phyloP scores from a whole-genome alignment of 164 flowering plant species.

The Annona cherimola region DNA sequence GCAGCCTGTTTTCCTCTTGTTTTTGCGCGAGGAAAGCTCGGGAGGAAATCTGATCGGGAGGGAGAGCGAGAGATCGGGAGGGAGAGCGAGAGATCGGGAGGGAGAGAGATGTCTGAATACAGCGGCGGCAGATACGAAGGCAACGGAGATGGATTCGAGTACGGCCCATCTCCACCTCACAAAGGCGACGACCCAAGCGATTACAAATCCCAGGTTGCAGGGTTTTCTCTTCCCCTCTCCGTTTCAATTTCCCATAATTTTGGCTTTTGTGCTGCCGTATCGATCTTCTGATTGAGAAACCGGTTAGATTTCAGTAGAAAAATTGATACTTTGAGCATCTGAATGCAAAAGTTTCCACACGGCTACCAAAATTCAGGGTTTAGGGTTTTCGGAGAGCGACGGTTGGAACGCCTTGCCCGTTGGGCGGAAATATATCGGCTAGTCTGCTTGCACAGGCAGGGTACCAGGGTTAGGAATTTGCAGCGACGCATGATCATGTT shows the following conservation, averaged over 20 bases:
- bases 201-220: conserved; percentile 41
- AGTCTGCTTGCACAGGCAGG: too few relatives aligned
- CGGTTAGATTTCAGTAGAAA: too few relatives aligned
- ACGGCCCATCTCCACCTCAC: conserved; percentile 34
- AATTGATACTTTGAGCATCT: too few relatives aligned
- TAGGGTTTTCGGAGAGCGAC: background rate
- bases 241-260: background rate
- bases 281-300: too few relatives aligned
- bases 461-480: too few relatives aligned
- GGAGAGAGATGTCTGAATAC: conserved; percentile 44
- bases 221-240: background rate
- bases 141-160: conserved; percentile 43
- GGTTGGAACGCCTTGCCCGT: too few relatives aligned
- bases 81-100: conserved; percentile 2
- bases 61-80: background rate
- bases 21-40: too few relatives aligned
- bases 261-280: too few relatives aligned
- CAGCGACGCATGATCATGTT: too few relatives aligned
- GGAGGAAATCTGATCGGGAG: background rate
- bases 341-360: too few relatives aligned
- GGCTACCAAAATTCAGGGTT: background rate
- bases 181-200: conserved; percentile 35
- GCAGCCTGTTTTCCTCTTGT: too few relatives aligned
- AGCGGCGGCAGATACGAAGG: conserved; percentile 46
- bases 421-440: too few relatives aligned